Conservation (phyloP, 2,329 filamentous ascomycete genomes). For the Mollisia scopiformis region DNA sequence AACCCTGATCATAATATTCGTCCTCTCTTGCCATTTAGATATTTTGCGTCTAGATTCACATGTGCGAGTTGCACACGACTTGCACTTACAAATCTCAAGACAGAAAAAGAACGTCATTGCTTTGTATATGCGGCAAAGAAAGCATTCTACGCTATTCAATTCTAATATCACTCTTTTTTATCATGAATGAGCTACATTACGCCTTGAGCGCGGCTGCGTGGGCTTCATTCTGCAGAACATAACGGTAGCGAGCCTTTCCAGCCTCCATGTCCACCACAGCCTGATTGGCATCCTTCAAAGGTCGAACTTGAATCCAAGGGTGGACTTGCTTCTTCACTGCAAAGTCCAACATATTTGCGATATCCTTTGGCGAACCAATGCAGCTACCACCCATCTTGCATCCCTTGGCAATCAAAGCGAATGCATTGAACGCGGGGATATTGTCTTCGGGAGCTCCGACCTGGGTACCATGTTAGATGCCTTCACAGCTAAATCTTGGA, state of each 20-base stretch:
- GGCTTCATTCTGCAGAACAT: conserved; percentile 49
- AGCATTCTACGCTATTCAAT: no score
- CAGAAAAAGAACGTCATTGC: no score
- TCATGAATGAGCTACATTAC: no score
- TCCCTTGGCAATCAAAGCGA: conserved; percentile 59
- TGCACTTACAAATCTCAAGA: no score
- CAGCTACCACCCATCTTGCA: conserved; percentile 46
- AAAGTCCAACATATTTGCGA: conserved; percentile 63
- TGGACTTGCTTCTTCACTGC: conserved; percentile 60
- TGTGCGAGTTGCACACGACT: no score
- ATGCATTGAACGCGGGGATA: conserved; percentile 56
- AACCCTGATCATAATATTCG: no score
- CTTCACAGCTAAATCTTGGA: background rate
- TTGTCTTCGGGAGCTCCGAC: conserved; percentile 66
- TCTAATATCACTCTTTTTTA: no score
- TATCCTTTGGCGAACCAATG: conserved; percentile 50
- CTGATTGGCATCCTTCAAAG: conserved; percentile 61
- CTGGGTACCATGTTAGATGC: background rate
- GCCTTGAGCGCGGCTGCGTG: conserved; percentile 22
- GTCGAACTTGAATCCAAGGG: conserved; percentile 58
- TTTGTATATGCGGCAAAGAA: no score
- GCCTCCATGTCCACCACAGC: conserved; percentile 58
- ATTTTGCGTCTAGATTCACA: no score
- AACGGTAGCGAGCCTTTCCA: conserved; percentile 56
- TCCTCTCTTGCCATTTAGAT: no score